Percentiles rank a stretch among this genome's conserved stretches.
Conservation (phyloP, 371 early-diverging fungal species). For the Mortierella sp. region DNA sequence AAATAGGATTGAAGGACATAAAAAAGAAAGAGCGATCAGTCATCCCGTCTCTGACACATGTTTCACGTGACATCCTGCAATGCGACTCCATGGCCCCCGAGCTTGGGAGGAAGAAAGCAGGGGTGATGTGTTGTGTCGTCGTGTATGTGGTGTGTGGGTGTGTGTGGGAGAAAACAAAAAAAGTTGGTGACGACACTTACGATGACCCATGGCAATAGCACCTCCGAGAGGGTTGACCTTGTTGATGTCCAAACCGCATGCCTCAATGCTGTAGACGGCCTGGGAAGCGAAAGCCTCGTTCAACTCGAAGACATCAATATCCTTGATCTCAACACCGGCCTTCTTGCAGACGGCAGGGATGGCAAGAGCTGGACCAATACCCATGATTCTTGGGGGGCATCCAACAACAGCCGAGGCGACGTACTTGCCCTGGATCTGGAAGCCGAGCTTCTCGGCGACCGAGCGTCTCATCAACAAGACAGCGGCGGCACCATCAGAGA, state of each 20-base stretch:
- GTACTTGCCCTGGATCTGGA: slow-evolving; percentile 91
- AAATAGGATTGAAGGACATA: slow-evolving; percentile 53
- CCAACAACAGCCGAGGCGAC: slow-evolving; percentile 92
- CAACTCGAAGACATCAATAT: slow-evolving; percentile 88
- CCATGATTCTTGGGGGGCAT: slow-evolving; percentile 96
- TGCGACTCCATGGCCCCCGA: not conserved
- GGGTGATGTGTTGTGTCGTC: too few species aligned
- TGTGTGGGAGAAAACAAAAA: slow-evolving; percentile 21
- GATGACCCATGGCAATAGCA: slow-evolving; percentile 98
- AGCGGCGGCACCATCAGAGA: slow-evolving; percentile 98
- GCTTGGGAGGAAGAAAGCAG: not conserved
- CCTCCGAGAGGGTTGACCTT: slow-evolving; percentile 99
- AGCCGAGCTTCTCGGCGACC: slow-evolving; percentile 88
- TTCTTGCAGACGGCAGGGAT: slow-evolving; percentile 91
- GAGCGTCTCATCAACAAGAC: slow-evolving; percentile 95
- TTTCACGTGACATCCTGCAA: not conserved
- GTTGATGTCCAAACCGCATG: slow-evolving; percentile 82
- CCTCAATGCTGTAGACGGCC: slow-evolving; percentile 91
- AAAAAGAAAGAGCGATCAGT: not conserved
- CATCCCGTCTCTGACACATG: not conserved
- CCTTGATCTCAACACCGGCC: slow-evolving; percentile 80
- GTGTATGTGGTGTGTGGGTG: too few species aligned
- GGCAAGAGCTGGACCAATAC: slow-evolving; percentile 94
- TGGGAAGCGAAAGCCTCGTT: slow-evolving; percentile 99
- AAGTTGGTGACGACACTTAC: slow-evolving; percentile 25